Conservation (phyloP, 2,329 filamentous ascomycete genomes). For the Pseudogymnoascus sp. region DNA sequence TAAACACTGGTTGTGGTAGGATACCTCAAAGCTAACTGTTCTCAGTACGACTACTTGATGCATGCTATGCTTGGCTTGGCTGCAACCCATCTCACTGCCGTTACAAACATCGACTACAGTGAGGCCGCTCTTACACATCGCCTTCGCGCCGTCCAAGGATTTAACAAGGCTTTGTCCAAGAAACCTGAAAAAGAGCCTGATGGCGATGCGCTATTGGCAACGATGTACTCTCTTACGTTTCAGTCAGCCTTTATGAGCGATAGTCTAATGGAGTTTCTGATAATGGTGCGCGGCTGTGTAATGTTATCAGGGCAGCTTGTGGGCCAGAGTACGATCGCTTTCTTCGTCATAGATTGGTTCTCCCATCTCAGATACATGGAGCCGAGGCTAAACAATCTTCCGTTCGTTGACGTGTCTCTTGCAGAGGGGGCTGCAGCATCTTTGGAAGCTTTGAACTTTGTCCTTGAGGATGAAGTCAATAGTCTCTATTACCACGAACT, state of each 20-base stretch:
- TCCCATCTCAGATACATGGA: constrained; percentile 35
- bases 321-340: constrained; percentile 41
- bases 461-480: constrained; percentile 37
- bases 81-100: constrained; percentile 56
- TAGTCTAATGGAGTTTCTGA: constrained; percentile 53
- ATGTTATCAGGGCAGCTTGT: constrained; percentile 48
- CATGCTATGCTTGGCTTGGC: constrained; percentile 61
- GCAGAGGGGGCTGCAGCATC: constrained; percentile 39
- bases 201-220: constrained; percentile 50
- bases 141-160: constrained; percentile 54
- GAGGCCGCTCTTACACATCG: constrained; percentile 54
- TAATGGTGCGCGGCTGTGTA: constrained; percentile 49
- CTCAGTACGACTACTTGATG: constrained; percentile 58
- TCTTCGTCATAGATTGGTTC: constrained; percentile 38
- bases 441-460: constrained; percentile 34
- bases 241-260: constrained; percentile 51
- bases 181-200: constrained; percentile 39
- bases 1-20: neutral
- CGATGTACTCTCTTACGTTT: constrained; percentile 51
- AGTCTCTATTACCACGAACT: constrained; percentile 39
- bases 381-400: constrained; percentile 38
- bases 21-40: constrained; percentile 7
- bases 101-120: constrained; percentile 26
- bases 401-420: constrained; percentile 38
- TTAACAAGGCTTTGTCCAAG: constrained; percentile 46